phyloP scores from a whole-genome alignment of 169 alveolate genomes.

The Plasmodium inui region DNA sequence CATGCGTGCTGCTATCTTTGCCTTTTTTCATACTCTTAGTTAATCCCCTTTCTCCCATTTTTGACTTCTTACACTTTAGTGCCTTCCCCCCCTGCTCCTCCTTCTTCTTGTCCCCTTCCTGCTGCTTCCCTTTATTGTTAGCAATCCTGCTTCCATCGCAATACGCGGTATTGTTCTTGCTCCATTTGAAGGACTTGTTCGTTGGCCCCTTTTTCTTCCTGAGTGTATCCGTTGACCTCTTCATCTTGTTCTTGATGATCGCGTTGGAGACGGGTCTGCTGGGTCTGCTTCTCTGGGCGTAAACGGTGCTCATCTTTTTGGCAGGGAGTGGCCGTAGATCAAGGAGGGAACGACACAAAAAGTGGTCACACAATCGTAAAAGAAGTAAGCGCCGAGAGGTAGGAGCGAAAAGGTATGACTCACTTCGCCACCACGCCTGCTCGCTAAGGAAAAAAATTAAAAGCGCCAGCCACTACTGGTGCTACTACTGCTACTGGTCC shows the following conservation, averaged over 20 bases:
- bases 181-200: not conserved
- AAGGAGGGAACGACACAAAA: not conserved
- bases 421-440: not conserved
- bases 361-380: not conserved
- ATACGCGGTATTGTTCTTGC: not conserved
- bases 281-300: not conserved
- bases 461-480: not conserved
- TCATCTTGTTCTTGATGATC: not conserved
- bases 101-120: not conserved
- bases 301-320: not conserved
- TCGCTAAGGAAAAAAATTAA: not conserved
- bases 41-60: not conserved
- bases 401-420: not conserved
- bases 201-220: not conserved
- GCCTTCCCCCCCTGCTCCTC: not conserved
- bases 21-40: not conserved
- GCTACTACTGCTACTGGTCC: no score
- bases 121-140: not conserved
- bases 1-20: not conserved
- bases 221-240: not conserved
- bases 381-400: not conserved
- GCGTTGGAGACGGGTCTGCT: not conserved
- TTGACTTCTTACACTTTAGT: not conserved
- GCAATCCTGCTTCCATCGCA: not conserved
- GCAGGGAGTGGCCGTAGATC: not conserved